Percentiles rank a stretch among this genome's conserved stretches.
These are phyloP conservation scores for Solanum boliviense DNA, from an alignment of 257 asterid species.

Conservation along the genomic window DNA sequence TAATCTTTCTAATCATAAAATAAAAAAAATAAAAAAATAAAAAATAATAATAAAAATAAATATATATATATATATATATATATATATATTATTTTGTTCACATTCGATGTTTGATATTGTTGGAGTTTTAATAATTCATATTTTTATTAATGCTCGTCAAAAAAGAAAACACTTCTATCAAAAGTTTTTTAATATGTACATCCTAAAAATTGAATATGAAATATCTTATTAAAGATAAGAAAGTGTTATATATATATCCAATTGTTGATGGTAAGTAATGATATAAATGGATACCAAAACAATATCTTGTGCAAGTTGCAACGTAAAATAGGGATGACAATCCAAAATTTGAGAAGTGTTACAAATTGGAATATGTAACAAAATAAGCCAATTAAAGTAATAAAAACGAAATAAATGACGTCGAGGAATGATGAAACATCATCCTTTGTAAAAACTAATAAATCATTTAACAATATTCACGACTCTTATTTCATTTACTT, in stretches of 20 bases:
- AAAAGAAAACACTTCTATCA: background rate
- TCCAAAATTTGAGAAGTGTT: background rate
- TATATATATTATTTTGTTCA: background rate
- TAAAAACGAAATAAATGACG: background rate
- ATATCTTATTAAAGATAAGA: background rate
- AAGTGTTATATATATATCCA: background rate
- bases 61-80: background rate
- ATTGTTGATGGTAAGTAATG: background rate
- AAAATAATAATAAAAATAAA: too few species aligned
- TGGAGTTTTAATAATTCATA: background rate
- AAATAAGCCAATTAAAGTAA: background rate
- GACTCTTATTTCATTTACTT: background rate
- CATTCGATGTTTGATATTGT: background rate
- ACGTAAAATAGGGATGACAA: background rate
- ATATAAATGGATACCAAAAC: background rate
- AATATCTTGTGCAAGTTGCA: background rate
- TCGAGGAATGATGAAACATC: background rate
- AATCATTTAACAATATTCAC: background rate
- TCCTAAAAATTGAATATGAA: too few species aligned
- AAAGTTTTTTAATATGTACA: too few species aligned
- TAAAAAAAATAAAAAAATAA: too few species aligned
- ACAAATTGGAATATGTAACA: background rate
- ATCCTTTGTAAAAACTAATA: background rate
- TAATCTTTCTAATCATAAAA: background rate
- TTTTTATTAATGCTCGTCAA: too few species aligned